These are phyloP conservation scores for Eleusine coracana DNA, from an alignment of 176 grass and related monocot genomes.

Conservation along the genomic window DNA sequence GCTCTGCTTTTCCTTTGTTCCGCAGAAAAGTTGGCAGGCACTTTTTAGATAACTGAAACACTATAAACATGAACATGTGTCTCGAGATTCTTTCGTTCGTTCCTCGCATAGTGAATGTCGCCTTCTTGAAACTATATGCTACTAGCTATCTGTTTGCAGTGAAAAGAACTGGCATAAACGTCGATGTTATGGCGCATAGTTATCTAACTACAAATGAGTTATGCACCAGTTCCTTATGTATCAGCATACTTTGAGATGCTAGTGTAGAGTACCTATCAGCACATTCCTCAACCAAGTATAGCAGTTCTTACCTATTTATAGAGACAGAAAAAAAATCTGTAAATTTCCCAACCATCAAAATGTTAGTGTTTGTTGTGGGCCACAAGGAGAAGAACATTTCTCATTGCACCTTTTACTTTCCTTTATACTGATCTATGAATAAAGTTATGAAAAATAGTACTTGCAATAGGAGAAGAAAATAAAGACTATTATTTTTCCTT, in stretches of 20 bases:
- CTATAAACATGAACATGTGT: slow-evolving; percentile 43
- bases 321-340: not conserved
- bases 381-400: not conserved
- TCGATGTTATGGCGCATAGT: slow-evolving; percentile 18
- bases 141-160: slow-evolving; percentile 18
- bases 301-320: not conserved
- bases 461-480: not conserved
- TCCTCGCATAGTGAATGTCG: slow-evolving; percentile 15
- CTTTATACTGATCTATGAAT: not conserved
- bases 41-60: slow-evolving; percentile 32
- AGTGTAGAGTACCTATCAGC: slow-evolving; percentile 3
- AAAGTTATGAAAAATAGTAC: not conserved
- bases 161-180: not conserved
- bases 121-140: slow-evolving; percentile 4
- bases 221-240: slow-evolving; percentile 24
- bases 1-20: slow-evolving; percentile 14
- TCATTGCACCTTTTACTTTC: not conserved
- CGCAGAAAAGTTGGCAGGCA: slow-evolving; percentile 32
- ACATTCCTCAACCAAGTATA: slow-evolving; percentile 4
- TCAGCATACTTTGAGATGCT: slow-evolving; percentile 9
- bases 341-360: slow-evolving; percentile 29
- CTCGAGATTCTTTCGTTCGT: slow-evolving; percentile 42
- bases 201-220: slow-evolving; percentile 3
- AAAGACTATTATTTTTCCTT: too few relatives aligned
- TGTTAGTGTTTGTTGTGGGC: slow-evolving; percentile 9